Evolutionary conservation across 2,329 filamentous ascomycete genomes (phyloP), one percentile per base, ranked within the genome.

Genomic region (Fusarium foetens): DNA sequence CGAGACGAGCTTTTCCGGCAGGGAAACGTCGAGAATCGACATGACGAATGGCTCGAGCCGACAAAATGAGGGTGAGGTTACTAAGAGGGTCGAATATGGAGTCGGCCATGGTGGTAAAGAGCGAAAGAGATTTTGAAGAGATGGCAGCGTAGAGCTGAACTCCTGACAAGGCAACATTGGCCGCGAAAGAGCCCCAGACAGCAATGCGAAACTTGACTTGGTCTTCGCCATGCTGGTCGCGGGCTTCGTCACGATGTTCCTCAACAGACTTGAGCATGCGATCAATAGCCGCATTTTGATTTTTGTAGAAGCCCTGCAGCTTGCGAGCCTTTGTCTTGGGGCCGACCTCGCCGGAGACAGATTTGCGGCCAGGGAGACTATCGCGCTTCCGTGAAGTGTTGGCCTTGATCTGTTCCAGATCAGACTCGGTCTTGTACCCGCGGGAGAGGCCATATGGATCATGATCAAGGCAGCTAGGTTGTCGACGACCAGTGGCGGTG

Each of bases 71-170:
- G 2, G 93, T 95, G 58, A 98, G 81, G 78, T 97, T 98, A 78
- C 93, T 95, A 77, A 97, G 80, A 13, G 94, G 96, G 79, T 98
- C 96, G 83, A 98, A 98, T 73, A 98, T 87, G 57, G 95, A 91
- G 82, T 99, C 96, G 21, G 95, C 95, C 93, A 97, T 97, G 71
- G 95, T 99, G 21, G 96, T 98, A 84, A 98, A 98, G 51, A 99
- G 90, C 9, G 95, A 97, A 39, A 98, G 88, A n/a, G 94, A 98
- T 51, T 92, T 91, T 0, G 95, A 97, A 1, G 93, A 90, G 49
- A 94, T 88, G 68, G 96, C 96, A 46, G 92, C 96, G 80, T 97
- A 99, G 41, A 98, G 85, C 82, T 99, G 96, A 23, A 99, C 86
- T 8, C 87, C 86, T 0, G 95, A 90, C 10, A 99, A 87, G 33